These are phyloP conservation scores for Acmispon strigosus DNA, from an alignment of 306 rosid genomes.

Conservation along the genomic window DNA sequence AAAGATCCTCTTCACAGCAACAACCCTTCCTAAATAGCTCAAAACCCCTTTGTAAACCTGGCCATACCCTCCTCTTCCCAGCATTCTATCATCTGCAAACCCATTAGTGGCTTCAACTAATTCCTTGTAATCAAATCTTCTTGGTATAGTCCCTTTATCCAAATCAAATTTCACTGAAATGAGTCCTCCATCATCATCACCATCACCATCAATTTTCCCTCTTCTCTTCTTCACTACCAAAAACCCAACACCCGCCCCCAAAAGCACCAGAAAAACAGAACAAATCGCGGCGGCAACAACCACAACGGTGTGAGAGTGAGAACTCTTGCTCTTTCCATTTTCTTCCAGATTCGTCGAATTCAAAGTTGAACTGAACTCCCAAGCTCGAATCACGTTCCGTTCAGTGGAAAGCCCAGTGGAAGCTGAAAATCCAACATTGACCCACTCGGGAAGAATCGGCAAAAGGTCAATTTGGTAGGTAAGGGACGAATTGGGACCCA, in stretches of 20 bases:
- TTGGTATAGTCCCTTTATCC: slow-evolving; percentile 38
- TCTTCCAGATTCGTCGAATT: neutral
- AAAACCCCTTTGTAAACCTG: slow-evolving; percentile 45
- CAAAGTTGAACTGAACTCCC: slow-evolving; percentile 37
- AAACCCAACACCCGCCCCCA: neutral
- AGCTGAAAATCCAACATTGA: slow-evolving; percentile 36
- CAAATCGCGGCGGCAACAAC: neutral
- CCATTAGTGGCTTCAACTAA: slow-evolving; percentile 35
- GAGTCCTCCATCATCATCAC: neutral
- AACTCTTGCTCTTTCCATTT: neutral
- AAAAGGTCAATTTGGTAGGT: slow-evolving; percentile 14
- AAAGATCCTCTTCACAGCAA: slow-evolving; percentile 52
- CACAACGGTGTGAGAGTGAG: neutral
- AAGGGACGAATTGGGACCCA: neutral
- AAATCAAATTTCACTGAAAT: slow-evolving; percentile 13
- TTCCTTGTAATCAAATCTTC: slow-evolving; percentile 37
- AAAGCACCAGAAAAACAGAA: neutral
- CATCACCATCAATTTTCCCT: neutral
- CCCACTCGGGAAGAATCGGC: slow-evolving; percentile 17
- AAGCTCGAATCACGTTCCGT: slow-evolving; percentile 18
- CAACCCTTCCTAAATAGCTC: slow-evolving; percentile 14
- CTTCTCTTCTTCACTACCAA: slow-evolving; percentile 4
- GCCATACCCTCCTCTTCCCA: slow-evolving; percentile 58
- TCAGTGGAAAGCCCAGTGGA: neutral
- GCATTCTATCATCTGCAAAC: slow-evolving; percentile 33